These are phyloP conservation scores for Ceratobasidium sp. DNA, from an alignment of 1,284 basidiomycete species.

Conservation along the genomic window DNA sequence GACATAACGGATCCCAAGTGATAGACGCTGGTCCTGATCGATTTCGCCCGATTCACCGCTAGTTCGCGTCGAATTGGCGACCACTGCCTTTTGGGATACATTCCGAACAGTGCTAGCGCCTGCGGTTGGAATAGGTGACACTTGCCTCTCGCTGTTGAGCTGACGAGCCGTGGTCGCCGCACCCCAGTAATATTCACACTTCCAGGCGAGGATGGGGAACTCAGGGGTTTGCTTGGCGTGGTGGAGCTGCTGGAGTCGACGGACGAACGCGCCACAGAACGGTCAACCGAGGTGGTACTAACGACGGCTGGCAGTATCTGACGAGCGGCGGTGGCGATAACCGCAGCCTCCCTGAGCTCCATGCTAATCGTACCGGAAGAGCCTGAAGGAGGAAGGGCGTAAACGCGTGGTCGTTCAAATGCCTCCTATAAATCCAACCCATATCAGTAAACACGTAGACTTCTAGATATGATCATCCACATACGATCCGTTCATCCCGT, in stretches of 20 bases:
- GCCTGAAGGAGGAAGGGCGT: not conserved
- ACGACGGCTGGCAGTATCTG: slow-evolving; percentile 11
- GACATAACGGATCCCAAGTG: slow-evolving; percentile 71
- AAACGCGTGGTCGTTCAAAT: slow-evolving; percentile 4
- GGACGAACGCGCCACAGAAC: slow-evolving; percentile 32
- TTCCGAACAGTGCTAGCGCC: slow-evolving; percentile 53
- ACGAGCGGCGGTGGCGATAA: slow-evolving; percentile 31
- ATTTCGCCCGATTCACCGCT: slow-evolving; percentile 43
- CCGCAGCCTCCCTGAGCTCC: slow-evolving; percentile 8
- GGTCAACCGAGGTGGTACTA: slow-evolving; percentile 41
- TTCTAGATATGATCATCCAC: not conserved
- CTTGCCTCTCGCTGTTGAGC: slow-evolving; percentile 71
- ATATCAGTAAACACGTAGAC: slow-evolving; percentile 1
- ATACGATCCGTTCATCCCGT: slow-evolving; percentile 22
- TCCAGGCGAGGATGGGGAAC: slow-evolving; percentile 16
- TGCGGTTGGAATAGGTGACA: slow-evolving; percentile 56
- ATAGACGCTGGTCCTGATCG: slow-evolving; percentile 61
- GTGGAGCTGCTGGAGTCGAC: slow-evolving; percentile 42
- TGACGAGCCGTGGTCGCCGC: slow-evolving; percentile 66
- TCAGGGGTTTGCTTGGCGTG: slow-evolving; percentile 16
- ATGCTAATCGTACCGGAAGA: slow-evolving; percentile 18
- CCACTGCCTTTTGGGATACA: slow-evolving; percentile 68
- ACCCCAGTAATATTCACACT: slow-evolving; percentile 27
- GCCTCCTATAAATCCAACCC: not conserved
- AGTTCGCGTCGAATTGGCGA: slow-evolving; percentile 47